phyloP scores from a whole-genome alignment of 768 basidiomycete genomes.

The Tylopilus felleus region DNA sequence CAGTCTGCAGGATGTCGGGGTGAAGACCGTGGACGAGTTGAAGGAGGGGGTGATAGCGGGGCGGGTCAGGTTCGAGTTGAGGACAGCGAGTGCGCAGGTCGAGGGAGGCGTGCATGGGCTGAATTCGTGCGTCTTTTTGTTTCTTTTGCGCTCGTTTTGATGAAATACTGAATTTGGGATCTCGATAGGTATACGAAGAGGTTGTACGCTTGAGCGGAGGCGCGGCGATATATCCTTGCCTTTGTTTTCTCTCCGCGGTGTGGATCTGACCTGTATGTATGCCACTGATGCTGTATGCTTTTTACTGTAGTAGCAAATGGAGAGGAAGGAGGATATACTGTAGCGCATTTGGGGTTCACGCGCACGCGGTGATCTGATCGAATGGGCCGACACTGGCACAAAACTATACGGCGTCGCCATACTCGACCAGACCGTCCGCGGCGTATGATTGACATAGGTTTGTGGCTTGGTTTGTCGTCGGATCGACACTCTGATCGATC shows the following conservation, averaged over 20 bases:
- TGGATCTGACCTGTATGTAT: neutral
- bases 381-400: no score
- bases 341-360: no score
- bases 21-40: constrained; percentile 62
- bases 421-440: no score
- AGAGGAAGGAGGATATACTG: neutral
- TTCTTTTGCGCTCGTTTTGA: neutral
- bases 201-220: constrained; percentile 39
- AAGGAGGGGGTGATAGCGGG: constrained; percentile 64
- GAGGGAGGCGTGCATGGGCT: constrained; percentile 96
- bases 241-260: no score
- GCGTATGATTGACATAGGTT: no score
- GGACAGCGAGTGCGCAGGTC: constrained; percentile 92
- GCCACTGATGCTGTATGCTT: neutral
- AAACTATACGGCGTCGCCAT: no score
- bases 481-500: no score
- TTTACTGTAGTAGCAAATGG: neutral
- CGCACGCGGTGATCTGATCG: no score
- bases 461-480: no score
- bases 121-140: constrained; percentile 76
- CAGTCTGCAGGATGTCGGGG: constrained; percentile 91
- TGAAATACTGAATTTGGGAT: constrained; percentile 1
- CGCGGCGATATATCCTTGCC: neutral
- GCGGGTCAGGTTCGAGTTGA: constrained; percentile 81
- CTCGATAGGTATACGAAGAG: constrained; percentile 52